Conservation (phyloP, 495 filamentous ascomycete species). For the Penicillium goetzii region DNA sequence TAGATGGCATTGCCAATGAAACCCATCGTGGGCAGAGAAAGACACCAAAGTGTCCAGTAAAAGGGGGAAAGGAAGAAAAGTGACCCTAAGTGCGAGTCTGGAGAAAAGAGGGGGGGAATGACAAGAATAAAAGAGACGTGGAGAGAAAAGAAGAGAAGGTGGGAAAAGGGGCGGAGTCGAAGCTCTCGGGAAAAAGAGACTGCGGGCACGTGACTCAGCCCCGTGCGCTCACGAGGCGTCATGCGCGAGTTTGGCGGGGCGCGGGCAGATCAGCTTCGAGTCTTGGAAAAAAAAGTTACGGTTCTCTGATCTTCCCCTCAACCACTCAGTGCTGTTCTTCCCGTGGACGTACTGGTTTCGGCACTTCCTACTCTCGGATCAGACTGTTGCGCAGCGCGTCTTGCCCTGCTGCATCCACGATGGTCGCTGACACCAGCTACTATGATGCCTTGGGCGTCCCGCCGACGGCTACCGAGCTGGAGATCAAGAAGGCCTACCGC, state of each 20-base stretch:
- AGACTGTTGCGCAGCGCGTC: neutral
- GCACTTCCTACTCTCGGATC: neutral
- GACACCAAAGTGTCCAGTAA: slow-evolving; percentile 16
- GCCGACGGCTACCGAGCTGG: slow-evolving; percentile 86
- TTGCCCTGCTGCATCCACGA: slow-evolving; percentile 38
- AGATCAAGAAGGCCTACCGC: slow-evolving; percentile 99
- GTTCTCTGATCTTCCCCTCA: neutral
- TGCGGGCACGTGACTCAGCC: slow-evolving; percentile 4
- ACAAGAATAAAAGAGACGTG: slow-evolving; percentile 7
- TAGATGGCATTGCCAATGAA: slow-evolving; percentile 65
- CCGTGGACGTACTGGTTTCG: neutral
- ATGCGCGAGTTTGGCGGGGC: slow-evolving; percentile 8
- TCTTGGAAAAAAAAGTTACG: neutral
- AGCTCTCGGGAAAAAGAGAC: neutral
- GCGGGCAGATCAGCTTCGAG: slow-evolving; percentile 3
- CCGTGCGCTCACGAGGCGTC: slow-evolving; percentile 8
- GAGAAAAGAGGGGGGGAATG: neutral
- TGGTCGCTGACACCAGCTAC: slow-evolving; percentile 85
- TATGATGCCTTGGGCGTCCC: slow-evolving; percentile 91
- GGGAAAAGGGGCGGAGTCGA: slow-evolving; percentile 11
- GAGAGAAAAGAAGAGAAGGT: slow-evolving; percentile 15
- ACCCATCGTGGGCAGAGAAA: slow-evolving; percentile 49
- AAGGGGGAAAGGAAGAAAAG: slow-evolving; percentile 6
- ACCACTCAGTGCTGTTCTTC: no score
- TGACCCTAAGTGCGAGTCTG: slow-evolving; percentile 7